Conservation (phyloP, 176 grass and related monocot genomes). For the sorghum (Sorghum bicolor) region Sorghum_bicolor_NCBIv3 NC_012872.2:63829501-63830000, state of each 20-base stretch:
- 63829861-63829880: not conserved
- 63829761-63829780: slow-evolving; percentile 93
- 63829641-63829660: slow-evolving; percentile 46
- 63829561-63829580: slow-evolving; percentile 93
- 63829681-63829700: slow-evolving; percentile 69
- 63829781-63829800: slow-evolving; percentile 53
- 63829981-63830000: slow-evolving; percentile 7
- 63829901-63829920: not conserved
- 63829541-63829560: slow-evolving; percentile 98
- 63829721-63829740: slow-evolving; percentile 68
- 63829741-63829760: slow-evolving; percentile 96
- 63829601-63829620: slow-evolving; percentile 40
- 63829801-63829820: not conserved
- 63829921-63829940: not conserved
- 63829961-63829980: not conserved
- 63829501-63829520: slow-evolving; percentile 76
- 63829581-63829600: slow-evolving; percentile 72
- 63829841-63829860: not conserved
- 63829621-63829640: slow-evolving; percentile 54
- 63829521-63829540: slow-evolving; percentile 95
- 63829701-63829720: slow-evolving; percentile 80
- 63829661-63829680: slow-evolving; percentile 81
- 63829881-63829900: not conserved
- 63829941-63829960: not conserved
- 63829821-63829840: not conserved